Evolutionary conservation across 1,284 basidiomycete genomes (phyloP).

Genomic region (Moesziomyces antarcticus): DNA sequence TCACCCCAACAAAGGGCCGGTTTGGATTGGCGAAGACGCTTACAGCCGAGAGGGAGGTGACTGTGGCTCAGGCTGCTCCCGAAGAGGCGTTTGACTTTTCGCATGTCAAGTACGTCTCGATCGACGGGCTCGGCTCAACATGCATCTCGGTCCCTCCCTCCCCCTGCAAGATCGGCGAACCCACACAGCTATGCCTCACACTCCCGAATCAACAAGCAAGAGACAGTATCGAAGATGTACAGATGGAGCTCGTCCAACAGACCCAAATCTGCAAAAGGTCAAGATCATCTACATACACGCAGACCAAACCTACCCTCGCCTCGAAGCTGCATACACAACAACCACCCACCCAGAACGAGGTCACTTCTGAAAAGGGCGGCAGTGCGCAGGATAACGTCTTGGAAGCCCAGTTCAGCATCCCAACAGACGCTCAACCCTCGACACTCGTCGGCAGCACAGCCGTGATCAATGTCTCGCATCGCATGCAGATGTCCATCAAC

Average conservation of each 20-base stretch:
- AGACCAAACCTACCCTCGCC: conserved; percentile 3
- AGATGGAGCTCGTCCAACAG: conserved; percentile 7
- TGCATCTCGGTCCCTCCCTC: conserved; percentile 10
- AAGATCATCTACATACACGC: background rate
- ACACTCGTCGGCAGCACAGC: background rate
- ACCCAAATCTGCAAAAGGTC: conserved; percentile 3
- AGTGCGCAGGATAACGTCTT: background rate
- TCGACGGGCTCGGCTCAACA: conserved; percentile 1
- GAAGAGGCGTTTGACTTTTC: background rate
- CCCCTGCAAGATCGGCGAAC: conserved; percentile 9
- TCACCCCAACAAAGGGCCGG: conserved; percentile 2
- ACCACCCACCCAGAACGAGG: background rate
- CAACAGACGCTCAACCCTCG: conserved; percentile 4
- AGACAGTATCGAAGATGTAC: background rate
- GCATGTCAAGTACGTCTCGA: conserved; percentile 7
- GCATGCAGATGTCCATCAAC: conserved; percentile 4
- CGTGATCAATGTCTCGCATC: conserved; percentile 11
- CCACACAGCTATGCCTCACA: background rate
- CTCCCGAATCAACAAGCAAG: background rate
- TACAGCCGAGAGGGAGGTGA: background rate
- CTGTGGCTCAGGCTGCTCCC: conserved; percentile 2
- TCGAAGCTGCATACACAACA: background rate
- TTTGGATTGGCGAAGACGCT: conserved; percentile 1
- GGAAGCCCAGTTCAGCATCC: background rate
- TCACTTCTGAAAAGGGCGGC: background rate